Base-by-base conservation (phyloP, 768 basidiomycete species). In the Chiua virens region DNA sequence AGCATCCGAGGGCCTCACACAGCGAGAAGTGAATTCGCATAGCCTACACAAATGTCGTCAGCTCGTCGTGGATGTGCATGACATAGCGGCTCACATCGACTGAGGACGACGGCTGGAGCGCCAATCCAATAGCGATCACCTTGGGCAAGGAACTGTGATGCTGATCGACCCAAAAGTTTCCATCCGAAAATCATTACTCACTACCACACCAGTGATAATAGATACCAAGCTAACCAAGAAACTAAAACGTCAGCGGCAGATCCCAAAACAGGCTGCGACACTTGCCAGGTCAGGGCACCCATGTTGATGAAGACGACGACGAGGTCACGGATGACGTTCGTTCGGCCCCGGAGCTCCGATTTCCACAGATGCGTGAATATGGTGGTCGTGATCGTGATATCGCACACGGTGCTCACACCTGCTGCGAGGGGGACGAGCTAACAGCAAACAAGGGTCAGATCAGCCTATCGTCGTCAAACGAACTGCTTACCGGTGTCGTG, bases 221-320 rank as follows among this genome's bases (percentile, higher is more conserved):
- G 56, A 59, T 36, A 58, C 47, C 22, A 59, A 3, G 35, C 58
- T 59, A 15, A n/a, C 32, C 42, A 15, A 14, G 2, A 18, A 17
- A 42, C 5, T 5, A 27, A 4, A 4, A 4, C 0, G 14, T 28
- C 22, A 50, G 28, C 45, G 23, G 17, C 14, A 8, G 3, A 22
- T n/a, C 15, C 22, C 18, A 21, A 21, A 4, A 10, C 18, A 2
- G n/a, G 20, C 34, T 2, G 2, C 14, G 38, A 27, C 1, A 36
- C 49, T 7, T 40, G 51, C 58, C 58, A 59, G 15, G 58, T 59
- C 30, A 58, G 7, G 3, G 47, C 49, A 11, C 56, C 56, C 58
- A 58, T 58, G 18, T 58, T 50, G 32, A 59, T 21, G 9, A 58
- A 59, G 3, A 59, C 44, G 5, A 59, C n/a, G 0, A 51, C 56